Evolutionary conservation across 495 filamentous ascomycete genomes (phyloP), one percentile per base, ranked within the genome.

Genomic region (Corynascus novoguineensis): DNA sequence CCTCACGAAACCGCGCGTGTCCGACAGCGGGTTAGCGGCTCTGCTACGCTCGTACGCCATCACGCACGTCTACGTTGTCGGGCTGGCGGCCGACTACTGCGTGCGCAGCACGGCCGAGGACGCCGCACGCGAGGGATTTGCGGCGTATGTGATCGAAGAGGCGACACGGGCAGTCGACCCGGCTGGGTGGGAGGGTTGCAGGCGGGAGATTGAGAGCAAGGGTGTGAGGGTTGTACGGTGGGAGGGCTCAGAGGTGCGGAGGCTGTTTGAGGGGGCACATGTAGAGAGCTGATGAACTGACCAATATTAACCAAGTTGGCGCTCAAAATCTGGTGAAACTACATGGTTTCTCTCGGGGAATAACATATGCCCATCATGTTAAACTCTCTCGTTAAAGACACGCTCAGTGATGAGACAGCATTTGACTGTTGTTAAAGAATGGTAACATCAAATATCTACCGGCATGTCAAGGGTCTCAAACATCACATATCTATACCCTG

Each of bases 51-150:
- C 75, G 14, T 73, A 69, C 21, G 74, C 71, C n/a, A 76, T 93
- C 31, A 88, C 85, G 7, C 79, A 91, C 65, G 79, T 96, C 4
- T 96, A 86, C 71, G 78, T 90, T 21, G 88, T 88, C 10, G 93
- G 93, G 5, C 67, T 98, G 48, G 92, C 93, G 34, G 85, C 81
- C 29, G 93, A 97, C 71, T 95, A 86, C 68, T 98, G 93, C 70
- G 93, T 98, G 44, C 86, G 84, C 67, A 75, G 66, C 59, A 95
- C 88, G 46, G 92, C 90, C 2, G 61, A 88, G 21, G 87, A 96
- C 76, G 86, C 90, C 8, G 81, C 72, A 9, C 81, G 75, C 63
- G 84, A 86, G 68, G 92, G 91, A 3, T 97, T 93, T 61, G 72
- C 67, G 60, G 87, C 86, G 38, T 87, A 77, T 68, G 79, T 97